Evolutionary conservation across 176 grass and related monocot genomes (phyloP), one percentile per base, ranked within the genome.

Genomic region (Chloris gayana): DNA sequence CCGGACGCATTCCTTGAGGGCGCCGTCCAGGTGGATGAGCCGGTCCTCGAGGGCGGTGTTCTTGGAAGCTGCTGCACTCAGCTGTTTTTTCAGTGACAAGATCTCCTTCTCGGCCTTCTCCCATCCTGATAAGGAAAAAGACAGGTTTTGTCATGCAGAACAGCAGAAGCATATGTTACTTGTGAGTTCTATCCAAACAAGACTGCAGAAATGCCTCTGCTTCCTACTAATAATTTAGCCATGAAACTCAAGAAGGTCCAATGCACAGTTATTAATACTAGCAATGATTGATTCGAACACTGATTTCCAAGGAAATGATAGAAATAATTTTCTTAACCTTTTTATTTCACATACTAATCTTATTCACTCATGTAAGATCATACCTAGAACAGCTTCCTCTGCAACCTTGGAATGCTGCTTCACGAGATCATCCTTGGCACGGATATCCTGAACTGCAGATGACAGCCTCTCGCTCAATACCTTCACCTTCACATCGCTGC

Each of bases 311-410:
- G 5, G 60, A 27, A 30, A 29, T 18, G 61, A 24, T 22, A 6
- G 9, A 31, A 67, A 4, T 11, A 38, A 12, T 53, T 41, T 21
- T 74, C 21, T 66, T 14, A 75, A 57, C 5, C 57, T 78, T 81
- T 73, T 73, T 31, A 41, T 46, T 54, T 54, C 34, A 79, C n/a
- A 70, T 67, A 69, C 21, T 53, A 46, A 17, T 50, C 47, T 18
- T 50, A 6, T 18, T 70, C 44, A 45, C 46, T 70, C 62, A 53
- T 6, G 61, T 49, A 32, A 41, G 10, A 64, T 5, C 77, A 65
- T 87, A 98, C 96, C 96, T 73, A 95, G 82, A 93, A 98, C 92
- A 77, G 96, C 96, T 89, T 95, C 96, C 77, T 99, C 97, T 33
- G 93, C 88, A 74, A 99, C 84, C 83, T 91, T 93, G 18, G 80